Evolutionary conservation across 2,329 filamentous ascomycete species (phyloP).

Genomic region (Epichloe amarillans): DNA sequence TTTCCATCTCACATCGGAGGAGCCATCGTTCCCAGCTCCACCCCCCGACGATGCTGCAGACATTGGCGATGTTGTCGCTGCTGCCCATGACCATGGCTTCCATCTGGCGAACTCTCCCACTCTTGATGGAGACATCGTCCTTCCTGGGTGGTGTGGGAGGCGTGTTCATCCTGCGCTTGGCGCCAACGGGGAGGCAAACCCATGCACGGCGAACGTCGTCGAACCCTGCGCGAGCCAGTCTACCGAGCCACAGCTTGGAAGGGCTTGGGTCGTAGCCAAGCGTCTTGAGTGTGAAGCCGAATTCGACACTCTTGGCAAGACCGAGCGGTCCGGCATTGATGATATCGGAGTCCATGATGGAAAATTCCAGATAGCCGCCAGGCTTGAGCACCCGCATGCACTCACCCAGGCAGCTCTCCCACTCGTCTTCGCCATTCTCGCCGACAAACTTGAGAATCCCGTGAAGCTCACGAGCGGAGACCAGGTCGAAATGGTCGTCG

Average conservation of each 20-base stretch:
- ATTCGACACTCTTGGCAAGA: constrained; percentile 78
- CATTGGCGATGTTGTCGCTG: constrained; percentile 56
- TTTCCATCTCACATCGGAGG: constrained; percentile 75
- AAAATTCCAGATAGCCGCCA: constrained; percentile 85
- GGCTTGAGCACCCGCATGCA: constrained; percentile 87
- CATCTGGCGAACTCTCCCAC: constrained; percentile 34
- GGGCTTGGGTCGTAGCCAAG: constrained; percentile 80
- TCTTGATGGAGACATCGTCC: constrained; percentile 26
- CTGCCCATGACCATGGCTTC: constrained; percentile 53
- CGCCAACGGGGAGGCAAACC: constrained; percentile 77
- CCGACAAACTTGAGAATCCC: constrained; percentile 63
- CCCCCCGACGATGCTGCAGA: constrained; percentile 71
- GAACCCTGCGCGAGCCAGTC: constrained; percentile 66
- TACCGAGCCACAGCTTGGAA: constrained; percentile 65
- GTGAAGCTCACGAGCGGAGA: constrained; percentile 81
- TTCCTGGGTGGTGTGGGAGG: constrained; percentile 17
- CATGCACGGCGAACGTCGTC: constrained; percentile 70
- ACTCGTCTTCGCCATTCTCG: constrained; percentile 66
- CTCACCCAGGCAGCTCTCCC: constrained; percentile 72
- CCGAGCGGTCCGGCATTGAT: constrained; percentile 70
- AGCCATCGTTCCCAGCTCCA: constrained; percentile 98
- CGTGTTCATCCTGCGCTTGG: constrained; percentile 21
- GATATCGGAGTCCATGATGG: constrained; percentile 78
- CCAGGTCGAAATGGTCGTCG: constrained; percentile 75
- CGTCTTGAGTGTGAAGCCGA: constrained; percentile 78